phyloP scores from a whole-genome alignment of 192 early-diverging fungal species.

The Umbelopsis ramanniana region DNA sequence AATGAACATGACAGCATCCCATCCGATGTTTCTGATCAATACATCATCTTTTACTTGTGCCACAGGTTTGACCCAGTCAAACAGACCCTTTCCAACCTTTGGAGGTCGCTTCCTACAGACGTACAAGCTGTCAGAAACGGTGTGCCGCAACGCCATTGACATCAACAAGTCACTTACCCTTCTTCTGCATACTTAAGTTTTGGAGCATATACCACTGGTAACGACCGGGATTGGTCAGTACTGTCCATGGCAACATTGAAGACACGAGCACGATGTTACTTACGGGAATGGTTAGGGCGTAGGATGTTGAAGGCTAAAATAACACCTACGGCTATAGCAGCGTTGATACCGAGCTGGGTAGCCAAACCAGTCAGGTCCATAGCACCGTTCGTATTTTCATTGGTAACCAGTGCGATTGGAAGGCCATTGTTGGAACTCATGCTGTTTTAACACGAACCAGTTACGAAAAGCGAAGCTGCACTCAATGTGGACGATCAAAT shows the following conservation, averaged over 20 bases:
- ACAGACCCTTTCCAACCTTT: slow-evolving; percentile 61
- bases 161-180: slow-evolving; percentile 27
- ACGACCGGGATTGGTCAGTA: slow-evolving; percentile 9
- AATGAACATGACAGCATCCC: slow-evolving; percentile 76
- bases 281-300: slow-evolving; percentile 64
- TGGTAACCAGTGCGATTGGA: neutral
- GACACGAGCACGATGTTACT: slow-evolving; percentile 36
- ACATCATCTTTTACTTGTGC: slow-evolving; percentile 59
- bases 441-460: neutral
- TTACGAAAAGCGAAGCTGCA: neutral
- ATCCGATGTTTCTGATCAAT: slow-evolving; percentile 66
- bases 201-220: slow-evolving; percentile 53
- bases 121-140: neutral
- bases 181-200: slow-evolving; percentile 44
- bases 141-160: neutral
- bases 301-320: slow-evolving; percentile 60
- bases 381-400: neutral
- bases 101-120: slow-evolving; percentile 61
- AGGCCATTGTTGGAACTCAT: slow-evolving; percentile 5
- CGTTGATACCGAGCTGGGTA: slow-evolving; percentile 63
- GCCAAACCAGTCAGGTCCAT: slow-evolving; percentile 54
- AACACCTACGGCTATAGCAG: slow-evolving; percentile 56
- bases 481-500: slow-evolving; percentile 4
- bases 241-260: neutral
- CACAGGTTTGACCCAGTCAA: slow-evolving; percentile 67